Conservation (phyloP, 192 early-diverging fungal species). For the Chytriomyces hyalinus region DNA sequence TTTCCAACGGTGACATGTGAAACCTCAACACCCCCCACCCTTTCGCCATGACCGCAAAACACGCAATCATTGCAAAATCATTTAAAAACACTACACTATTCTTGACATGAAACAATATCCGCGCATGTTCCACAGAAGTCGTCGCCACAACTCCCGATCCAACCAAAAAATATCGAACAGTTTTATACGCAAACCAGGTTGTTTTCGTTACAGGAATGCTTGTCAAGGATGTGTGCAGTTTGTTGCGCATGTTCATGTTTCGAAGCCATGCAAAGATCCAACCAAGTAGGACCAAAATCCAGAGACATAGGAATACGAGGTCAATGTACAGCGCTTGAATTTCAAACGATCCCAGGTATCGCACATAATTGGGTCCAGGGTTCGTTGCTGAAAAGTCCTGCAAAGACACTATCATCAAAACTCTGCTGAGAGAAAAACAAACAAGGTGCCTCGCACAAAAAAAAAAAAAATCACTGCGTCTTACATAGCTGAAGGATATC, state of each 20-base stretch:
- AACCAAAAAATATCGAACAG: constrained; percentile 1
- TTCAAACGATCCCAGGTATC: constrained; percentile 4
- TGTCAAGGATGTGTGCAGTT: neutral
- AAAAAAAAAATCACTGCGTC: too few species aligned
- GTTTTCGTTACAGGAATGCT: neutral
- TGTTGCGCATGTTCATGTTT: constrained; percentile 17
- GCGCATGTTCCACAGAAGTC: neutral
- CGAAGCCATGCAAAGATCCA: neutral
- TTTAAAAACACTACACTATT: neutral
- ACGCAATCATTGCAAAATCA: neutral
- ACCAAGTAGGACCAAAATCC: neutral
- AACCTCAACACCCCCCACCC: neutral
- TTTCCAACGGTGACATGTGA: constrained; percentile 1
- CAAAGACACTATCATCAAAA: neutral
- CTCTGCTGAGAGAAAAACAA: neutral
- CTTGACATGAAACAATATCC: neutral
- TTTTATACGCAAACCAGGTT: neutral
- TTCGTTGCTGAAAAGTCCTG: constrained; percentile 4
- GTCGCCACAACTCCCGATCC: neutral
- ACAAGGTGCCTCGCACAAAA: neutral
- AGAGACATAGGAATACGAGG: neutral
- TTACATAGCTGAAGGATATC: neutral
- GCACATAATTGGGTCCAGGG: neutral
- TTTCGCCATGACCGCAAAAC: neutral
- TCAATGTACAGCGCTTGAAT: constrained; percentile 15